Percentiles rank a stretch among this genome's conserved stretches.
Conservation (phyloP, 2,329 filamentous ascomycete species). For the Chlorencoelia australis region DNA sequence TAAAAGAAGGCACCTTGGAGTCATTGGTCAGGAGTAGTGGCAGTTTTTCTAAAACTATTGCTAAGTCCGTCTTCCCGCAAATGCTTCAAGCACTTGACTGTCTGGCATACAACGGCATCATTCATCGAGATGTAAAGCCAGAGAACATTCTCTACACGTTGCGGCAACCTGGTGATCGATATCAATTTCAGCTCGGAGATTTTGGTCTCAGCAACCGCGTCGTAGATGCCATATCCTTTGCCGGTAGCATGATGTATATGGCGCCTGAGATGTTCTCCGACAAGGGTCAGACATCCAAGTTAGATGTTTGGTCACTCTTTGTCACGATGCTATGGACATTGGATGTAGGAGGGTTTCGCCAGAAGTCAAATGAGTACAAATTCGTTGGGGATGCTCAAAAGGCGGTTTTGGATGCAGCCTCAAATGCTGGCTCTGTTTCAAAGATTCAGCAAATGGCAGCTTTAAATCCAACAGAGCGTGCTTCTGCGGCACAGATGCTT, state of each 20-base stretch:
- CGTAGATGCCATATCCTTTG: slow-evolving; percentile 3
- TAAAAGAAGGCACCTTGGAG: slow-evolving; percentile 8
- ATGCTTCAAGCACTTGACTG: slow-evolving; percentile 10
- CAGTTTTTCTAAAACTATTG: not conserved
- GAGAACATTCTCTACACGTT: slow-evolving; percentile 37
- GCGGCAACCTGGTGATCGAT: slow-evolving; percentile 4
- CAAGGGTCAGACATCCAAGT: slow-evolving; percentile 3
- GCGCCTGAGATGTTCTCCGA: slow-evolving; percentile 6
- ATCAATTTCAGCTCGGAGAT: slow-evolving; percentile 11
- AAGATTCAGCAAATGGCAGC: slow-evolving; percentile 11
- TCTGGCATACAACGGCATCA: slow-evolving; percentile 50
- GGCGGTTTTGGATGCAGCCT: slow-evolving; percentile 7
- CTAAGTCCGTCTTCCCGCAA: slow-evolving; percentile 8
- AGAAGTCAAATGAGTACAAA: slow-evolving; percentile 7
- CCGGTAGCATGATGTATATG: slow-evolving; percentile 6
- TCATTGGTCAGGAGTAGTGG: slow-evolving; percentile 2
- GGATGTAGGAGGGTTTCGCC: slow-evolving; percentile 9
- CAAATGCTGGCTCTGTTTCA: slow-evolving; percentile 6
- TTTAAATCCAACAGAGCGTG: slow-evolving; percentile 6
- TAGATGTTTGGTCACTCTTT: slow-evolving; percentile 13
- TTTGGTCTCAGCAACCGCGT: slow-evolving; percentile 9
- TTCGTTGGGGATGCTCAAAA: slow-evolving; percentile 1
- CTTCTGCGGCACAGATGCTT: slow-evolving; percentile 12
- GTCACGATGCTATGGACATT: slow-evolving; percentile 10
- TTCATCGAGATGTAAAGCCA: slow-evolving; percentile 72